These are phyloP conservation scores for Nannochloropsis gaditana DNA, from an alignment of 108 stramenopile genomes.

Conservation along the genomic window DNA sequence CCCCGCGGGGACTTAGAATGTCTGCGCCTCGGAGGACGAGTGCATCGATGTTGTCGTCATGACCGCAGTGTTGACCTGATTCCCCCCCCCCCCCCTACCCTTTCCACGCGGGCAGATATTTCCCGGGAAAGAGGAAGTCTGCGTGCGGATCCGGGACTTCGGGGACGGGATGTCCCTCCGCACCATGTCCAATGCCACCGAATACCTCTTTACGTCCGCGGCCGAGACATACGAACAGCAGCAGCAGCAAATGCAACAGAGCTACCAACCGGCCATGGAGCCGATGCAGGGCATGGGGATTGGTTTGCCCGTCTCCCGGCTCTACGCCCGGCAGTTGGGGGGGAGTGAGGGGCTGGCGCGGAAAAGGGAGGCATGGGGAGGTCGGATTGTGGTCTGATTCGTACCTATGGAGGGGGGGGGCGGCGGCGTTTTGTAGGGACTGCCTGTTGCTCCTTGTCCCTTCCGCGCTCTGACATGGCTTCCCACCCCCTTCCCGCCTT, in stretches of 20 bases:
- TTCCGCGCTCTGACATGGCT: not conserved
- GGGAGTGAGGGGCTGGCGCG: constrained; percentile 24
- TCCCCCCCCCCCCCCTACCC: not conserved
- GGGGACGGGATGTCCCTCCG: constrained; percentile 28
- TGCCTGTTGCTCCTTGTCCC: not conserved
- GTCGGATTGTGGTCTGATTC: not conserved
- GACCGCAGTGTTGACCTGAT: too few species aligned
- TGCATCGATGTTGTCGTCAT: too few species aligned
- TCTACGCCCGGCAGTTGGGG: constrained; percentile 39
- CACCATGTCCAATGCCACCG: constrained; percentile 26
- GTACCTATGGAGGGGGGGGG: not conserved
- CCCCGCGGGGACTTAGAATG: too few species aligned
- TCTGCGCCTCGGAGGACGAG: too few species aligned
- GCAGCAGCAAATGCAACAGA: constrained; percentile 26
- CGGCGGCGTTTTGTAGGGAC: not conserved
- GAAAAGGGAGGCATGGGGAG: not conserved
- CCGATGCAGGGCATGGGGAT: constrained; percentile 38
- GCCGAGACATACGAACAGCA: constrained; percentile 17
- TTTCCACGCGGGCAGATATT: not conserved
- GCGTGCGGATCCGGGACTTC: constrained; percentile 26
- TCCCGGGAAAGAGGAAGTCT: constrained; percentile 28
- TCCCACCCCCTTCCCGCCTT: not conserved
- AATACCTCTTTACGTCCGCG: constrained; percentile 29
- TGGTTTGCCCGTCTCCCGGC: constrained; percentile 31
- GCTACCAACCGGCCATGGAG: constrained; percentile 31